Percentiles rank a stretch among this genome's conserved stretches.
These are phyloP conservation scores for Talaromyces sp. DNA, from an alignment of 2,329 filamentous ascomycete species.

Conservation along the genomic window DNA sequence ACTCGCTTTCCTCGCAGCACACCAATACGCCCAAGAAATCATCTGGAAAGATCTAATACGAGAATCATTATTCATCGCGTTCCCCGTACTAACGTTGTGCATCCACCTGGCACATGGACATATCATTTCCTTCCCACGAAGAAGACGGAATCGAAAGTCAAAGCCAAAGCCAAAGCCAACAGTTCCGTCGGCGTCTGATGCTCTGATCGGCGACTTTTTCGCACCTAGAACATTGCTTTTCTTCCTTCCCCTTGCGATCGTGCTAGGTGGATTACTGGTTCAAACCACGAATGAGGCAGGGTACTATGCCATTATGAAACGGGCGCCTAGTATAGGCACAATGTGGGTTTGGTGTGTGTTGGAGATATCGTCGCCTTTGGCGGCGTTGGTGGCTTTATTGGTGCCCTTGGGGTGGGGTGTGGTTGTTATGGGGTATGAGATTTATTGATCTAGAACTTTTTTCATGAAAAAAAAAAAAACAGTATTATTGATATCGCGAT, in stretches of 20 bases:
- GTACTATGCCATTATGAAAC: conserved; percentile 88
- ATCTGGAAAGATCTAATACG: conserved; percentile 27
- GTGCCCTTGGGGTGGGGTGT: conserved; percentile 48
- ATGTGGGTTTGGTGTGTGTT: conserved; percentile 92
- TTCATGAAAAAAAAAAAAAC: background rate
- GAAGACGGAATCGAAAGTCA: background rate
- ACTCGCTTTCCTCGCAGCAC: conserved; percentile 41
- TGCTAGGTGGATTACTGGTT: conserved; percentile 71
- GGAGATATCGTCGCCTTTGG: conserved; percentile 69
- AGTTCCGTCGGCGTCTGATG: background rate
- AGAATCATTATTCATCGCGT: conserved; percentile 35
- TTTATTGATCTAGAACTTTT: background rate
- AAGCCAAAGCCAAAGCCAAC: conserved; percentile 8
- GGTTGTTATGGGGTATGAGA: conserved; percentile 10
- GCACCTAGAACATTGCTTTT: conserved; percentile 28
- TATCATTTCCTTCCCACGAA: conserved; percentile 29
- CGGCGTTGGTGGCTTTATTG: conserved; percentile 49
- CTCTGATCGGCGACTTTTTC: conserved; percentile 1
- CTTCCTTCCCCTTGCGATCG: conserved; percentile 30
- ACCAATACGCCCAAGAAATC: conserved; percentile 42
- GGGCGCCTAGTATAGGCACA: conserved; percentile 79
- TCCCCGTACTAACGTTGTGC: conserved; percentile 41
- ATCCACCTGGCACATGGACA: conserved; percentile 44
- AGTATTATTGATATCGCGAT: conserved; percentile 1
- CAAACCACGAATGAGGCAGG: conserved; percentile 71